Percentiles rank a stretch among this genome's conserved stretches.
Evolutionary conservation across 2,329 filamentous ascomycete species (phyloP).

Genomic region (Diaporthe velutina): DNA sequence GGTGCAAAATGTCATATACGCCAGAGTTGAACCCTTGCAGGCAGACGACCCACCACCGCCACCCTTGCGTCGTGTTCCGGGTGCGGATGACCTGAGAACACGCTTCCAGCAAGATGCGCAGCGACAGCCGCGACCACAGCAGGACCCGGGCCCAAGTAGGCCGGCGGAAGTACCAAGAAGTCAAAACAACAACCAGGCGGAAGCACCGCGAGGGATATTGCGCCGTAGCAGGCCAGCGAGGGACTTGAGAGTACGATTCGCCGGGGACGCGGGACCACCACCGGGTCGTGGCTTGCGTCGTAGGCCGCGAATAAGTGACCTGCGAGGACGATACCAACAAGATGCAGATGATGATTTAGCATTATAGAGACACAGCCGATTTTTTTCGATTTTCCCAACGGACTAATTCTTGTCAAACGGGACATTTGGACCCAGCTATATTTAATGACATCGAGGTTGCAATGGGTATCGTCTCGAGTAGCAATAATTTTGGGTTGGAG

Average conservation of each 20-base stretch:
- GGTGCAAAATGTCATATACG: background rate
- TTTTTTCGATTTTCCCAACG: background rate
- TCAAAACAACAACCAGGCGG: background rate
- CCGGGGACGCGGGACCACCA: too few species aligned
- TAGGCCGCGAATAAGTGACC: background rate
- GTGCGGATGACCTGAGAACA: background rate
- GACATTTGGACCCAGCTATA: background rate
- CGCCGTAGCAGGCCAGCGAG: background rate
- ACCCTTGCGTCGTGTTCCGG: background rate
- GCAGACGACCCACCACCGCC: background rate
- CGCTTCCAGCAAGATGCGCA: background rate
- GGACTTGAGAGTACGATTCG: constrained; percentile 4
- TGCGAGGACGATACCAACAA: background rate
- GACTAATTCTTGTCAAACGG: background rate
- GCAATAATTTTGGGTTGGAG: background rate
- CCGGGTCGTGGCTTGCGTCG: background rate
- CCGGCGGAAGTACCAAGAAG: background rate
- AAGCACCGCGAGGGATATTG: background rate
- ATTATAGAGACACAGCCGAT: background rate
- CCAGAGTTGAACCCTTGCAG: background rate
- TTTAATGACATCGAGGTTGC: background rate
- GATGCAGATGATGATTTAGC: constrained; percentile 1
- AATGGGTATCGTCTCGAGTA: background rate
- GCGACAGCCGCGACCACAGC: background rate
- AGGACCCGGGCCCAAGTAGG: background rate